Evolutionary conservation across 306 rosid species (phyloP).

Genomic region (Quercus bicolor): DNA sequence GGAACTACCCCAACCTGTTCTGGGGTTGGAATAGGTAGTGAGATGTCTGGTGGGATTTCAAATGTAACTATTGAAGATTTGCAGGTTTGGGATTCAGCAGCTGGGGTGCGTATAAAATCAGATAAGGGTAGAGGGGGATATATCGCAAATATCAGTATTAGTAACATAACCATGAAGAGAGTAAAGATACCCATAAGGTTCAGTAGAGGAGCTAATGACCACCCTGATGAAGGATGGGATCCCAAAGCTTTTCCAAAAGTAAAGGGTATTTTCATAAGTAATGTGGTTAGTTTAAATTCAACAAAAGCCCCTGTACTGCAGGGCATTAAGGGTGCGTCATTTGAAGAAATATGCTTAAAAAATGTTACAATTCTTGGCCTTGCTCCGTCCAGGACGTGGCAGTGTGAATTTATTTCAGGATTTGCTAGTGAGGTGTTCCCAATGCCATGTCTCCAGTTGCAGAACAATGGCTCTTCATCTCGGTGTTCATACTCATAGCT

Average conservation of each 20-base stretch:
- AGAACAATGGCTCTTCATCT: constrained; percentile 30
- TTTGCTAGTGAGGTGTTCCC: constrained; percentile 65
- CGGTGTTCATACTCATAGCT: constrained; percentile 41
- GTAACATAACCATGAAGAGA: constrained; percentile 65
- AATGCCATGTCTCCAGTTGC: constrained; percentile 67
- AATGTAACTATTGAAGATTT: constrained; percentile 67
- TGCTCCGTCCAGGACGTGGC: constrained; percentile 53
- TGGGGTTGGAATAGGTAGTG: constrained; percentile 95
- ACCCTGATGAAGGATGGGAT: constrained; percentile 91
- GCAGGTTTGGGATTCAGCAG: constrained; percentile 88
- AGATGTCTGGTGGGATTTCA: constrained; percentile 94
- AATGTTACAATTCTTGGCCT: constrained; percentile 65
- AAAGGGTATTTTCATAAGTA: constrained; percentile 54
- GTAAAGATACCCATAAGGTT: constrained; percentile 82
- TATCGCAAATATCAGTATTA: constrained; percentile 52
- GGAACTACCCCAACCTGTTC: constrained; percentile 98
- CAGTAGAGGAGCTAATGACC: constrained; percentile 88
- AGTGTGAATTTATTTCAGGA: constrained; percentile 71
- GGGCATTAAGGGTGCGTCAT: constrained; percentile 61
- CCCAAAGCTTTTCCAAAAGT: constrained; percentile 80
- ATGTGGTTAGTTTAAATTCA: constrained; percentile 64
- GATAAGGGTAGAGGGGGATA: constrained; percentile 93
- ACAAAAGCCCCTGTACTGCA: constrained; percentile 68
- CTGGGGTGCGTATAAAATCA: constrained; percentile 78
- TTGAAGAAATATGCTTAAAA: constrained; percentile 68